These are phyloP conservation scores for Uronychia setigera DNA, from an alignment of 73 alveolate species.

Conservation along the genomic window DNA sequence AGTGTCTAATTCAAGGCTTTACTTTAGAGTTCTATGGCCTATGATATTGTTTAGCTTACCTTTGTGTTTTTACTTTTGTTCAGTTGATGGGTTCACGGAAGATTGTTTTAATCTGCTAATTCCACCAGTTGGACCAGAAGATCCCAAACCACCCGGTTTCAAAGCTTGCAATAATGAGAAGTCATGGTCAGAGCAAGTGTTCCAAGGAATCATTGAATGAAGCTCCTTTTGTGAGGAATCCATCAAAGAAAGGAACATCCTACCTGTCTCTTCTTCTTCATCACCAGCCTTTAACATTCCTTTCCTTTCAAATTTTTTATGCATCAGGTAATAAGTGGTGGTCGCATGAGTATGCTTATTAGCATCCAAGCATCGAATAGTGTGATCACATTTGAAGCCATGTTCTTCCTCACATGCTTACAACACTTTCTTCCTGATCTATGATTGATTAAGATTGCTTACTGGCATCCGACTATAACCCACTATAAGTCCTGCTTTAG, in stretches of 20 bases:
- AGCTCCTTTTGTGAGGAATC: background rate
- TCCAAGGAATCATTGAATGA: background rate
- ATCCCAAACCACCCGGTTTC: background rate
- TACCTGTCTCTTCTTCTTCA: background rate
- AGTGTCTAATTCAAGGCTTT: too few species aligned
- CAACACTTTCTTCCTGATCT: slow-evolving; percentile 16
- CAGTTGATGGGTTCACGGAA: too few species aligned
- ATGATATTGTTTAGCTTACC: too few species aligned
- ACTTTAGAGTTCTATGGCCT: too few species aligned
- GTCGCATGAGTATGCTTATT: slow-evolving; percentile 90
- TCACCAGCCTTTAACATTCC: background rate
- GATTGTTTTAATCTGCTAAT: too few species aligned
- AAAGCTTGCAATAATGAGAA: background rate
- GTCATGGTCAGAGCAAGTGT: background rate
- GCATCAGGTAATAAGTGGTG: slow-evolving; percentile 79
- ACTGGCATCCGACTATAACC: slow-evolving; percentile 85
- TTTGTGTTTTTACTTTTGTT: too few species aligned
- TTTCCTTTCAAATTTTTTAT: slow-evolving; percentile 23
- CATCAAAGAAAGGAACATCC: background rate
- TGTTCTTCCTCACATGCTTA: slow-evolving; percentile 18
- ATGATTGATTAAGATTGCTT: slow-evolving; percentile 55
- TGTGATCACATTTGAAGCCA: slow-evolving; percentile 50
- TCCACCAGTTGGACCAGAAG: too few species aligned
- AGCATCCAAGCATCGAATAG: slow-evolving; percentile 58
- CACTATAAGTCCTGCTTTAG: slow-evolving; percentile 72